phyloP scores from a whole-genome alignment of 2,329 filamentous ascomycete species.

The Trichoderma sp. region DNA sequence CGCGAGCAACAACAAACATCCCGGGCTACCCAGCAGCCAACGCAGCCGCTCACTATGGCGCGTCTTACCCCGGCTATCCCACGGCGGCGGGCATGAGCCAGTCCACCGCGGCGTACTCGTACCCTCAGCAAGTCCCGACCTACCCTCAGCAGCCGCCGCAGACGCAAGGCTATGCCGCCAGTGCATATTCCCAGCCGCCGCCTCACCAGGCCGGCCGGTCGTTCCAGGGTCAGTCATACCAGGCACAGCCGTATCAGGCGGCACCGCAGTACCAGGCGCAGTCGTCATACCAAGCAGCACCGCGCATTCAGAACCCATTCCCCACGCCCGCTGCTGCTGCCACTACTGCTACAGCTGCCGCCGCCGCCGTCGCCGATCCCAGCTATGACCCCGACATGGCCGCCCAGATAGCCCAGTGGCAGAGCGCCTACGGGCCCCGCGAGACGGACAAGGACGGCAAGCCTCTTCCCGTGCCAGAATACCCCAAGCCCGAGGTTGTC shows the following conservation, averaged over 20 bases:
- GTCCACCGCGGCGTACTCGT: conserved; percentile 34
- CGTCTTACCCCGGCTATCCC: conserved; percentile 44
- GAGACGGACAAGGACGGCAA: conserved; percentile 49
- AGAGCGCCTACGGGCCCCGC: conserved; percentile 78
- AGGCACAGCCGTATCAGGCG: conserved; percentile 42
- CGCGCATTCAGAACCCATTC: conserved; percentile 81
- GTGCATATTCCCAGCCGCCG: conserved; percentile 34
- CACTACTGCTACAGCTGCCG: conserved; percentile 37
- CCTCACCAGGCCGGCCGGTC: conserved; percentile 38
- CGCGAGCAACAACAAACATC: not conserved
- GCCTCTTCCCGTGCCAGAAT: conserved; percentile 35
- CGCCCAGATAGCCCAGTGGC: conserved; percentile 92
- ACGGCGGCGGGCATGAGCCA: conserved; percentile 36
- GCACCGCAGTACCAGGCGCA: conserved; percentile 41
- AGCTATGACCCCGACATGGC: conserved; percentile 78
- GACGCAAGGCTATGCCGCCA: conserved; percentile 37
- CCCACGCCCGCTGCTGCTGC: conserved; percentile 58
- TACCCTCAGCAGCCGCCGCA: conserved; percentile 37
- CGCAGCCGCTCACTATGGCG: conserved; percentile 49
- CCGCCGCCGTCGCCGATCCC: conserved; percentile 39
- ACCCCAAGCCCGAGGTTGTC: conserved; percentile 42
- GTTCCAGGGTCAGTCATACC: conserved; percentile 42
- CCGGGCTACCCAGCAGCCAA: conserved; percentile 41
- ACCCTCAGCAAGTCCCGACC: conserved; percentile 37
- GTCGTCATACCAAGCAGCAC: conserved; percentile 53